Base-by-base conservation (phyloP, 2,329 filamentous ascomycete species). In the Falciphora oryzae region DNA sequence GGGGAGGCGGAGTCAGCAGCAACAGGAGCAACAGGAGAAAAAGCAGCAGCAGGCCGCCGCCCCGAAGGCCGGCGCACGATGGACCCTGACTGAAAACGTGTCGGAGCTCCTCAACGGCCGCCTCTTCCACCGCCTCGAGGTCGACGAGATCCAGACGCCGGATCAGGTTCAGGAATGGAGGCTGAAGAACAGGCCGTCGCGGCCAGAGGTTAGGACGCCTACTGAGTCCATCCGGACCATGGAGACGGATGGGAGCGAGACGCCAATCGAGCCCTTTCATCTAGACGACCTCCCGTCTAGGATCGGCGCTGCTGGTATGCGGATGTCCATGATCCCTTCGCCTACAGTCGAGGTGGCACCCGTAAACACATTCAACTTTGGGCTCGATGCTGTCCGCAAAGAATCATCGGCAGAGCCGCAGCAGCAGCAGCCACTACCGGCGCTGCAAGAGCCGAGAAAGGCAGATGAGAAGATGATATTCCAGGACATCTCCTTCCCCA, bases 111-210 rank as follows among this genome's bases (percentile, higher is more conserved):
- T 88, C 65, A 82, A 77, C 57, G 80, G 81, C 25, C 82, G 81
- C 58, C 76, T 83, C 59, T 86, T 88, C 70, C 79, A 79, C 66
- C 79, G 79, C 60, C 77, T 83, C 63, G 84, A 88, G 66, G 84
- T 80, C 0, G 83, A 86, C 63, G 85, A 88, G 73, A 85, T 86
- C 76, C 73, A 87, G 16, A 83, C 84, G 14, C 80, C 83, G 25
- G 77, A 79, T 44, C 79, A 80, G 53, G 74, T 86, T 29, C 78
- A 83, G 68, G 76, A 78, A 62, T 77, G 60, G 60, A 38, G 60
- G 38, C 28, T 81, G 28, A 79, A 76, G 61, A 78, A 75, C 64
- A 74, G 78, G 25, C 72, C 76, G 53, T 74, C 74, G 31, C 73
- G 75, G 57, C 66, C 73, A 32, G 69, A 74, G 64, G 35, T 57